A percentile compares a stretch with the other conserved stretches of the same genome.
phyloP scores from a whole-genome alignment of 805 yeast genomes.

The Lachancea quebecensis region DNA sequence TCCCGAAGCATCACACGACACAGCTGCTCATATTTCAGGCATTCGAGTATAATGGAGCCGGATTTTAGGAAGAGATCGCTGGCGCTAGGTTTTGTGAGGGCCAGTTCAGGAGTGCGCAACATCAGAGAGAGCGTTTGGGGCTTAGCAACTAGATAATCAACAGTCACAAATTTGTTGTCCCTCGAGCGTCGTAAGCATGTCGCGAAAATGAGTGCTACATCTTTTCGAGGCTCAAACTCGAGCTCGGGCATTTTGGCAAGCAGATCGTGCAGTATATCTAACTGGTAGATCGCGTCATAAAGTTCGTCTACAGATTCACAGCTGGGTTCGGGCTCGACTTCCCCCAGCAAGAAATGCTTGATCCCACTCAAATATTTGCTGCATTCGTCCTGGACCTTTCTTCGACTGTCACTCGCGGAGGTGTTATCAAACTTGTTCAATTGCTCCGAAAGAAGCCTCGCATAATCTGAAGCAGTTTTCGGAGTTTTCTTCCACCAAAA shows the following conservation, averaged over 20 bases:
- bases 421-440: conserved; percentile 50
- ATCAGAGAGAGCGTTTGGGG: conserved; percentile 60
- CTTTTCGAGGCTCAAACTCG: conserved; percentile 87
- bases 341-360: conserved; percentile 56
- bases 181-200: conserved; percentile 72
- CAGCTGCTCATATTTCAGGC: conserved; percentile 70
- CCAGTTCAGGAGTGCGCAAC: conserved; percentile 64
- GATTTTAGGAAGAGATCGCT: conserved; percentile 62
- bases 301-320: conserved; percentile 70
- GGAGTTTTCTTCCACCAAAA: conserved; percentile 87
- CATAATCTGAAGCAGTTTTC: conserved; percentile 80
- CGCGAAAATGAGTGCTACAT: conserved; percentile 64
- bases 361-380: conserved; percentile 57
- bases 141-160: conserved; percentile 65
- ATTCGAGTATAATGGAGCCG: conserved; percentile 78
- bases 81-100: conserved; percentile 24
- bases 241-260: conserved; percentile 53
- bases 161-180: conserved; percentile 75
- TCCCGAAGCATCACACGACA: conserved; percentile 53
- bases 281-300: conserved; percentile 70
- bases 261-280: conserved; percentile 61
- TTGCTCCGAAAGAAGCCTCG: conserved; percentile 68
- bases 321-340: conserved; percentile 45
- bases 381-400: conserved; percentile 65
- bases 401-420: conserved; percentile 29